Base-by-base conservation (phyloP, 192 early-diverging fungal species). In the Gigaspora rosea region DNA sequence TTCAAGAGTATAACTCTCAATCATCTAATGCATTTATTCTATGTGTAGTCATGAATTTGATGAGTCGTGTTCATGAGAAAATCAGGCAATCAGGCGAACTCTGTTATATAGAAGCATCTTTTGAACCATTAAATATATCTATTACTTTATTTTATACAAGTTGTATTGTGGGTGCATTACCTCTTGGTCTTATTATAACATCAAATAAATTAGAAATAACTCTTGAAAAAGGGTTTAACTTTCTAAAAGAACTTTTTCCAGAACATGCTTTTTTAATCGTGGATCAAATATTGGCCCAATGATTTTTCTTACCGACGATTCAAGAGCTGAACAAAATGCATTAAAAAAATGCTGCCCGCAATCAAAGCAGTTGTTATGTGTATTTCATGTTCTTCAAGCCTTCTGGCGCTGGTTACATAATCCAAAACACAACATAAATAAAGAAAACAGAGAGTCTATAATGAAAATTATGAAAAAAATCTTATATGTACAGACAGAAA, bases 91-190 rank as follows among this genome's bases (percentile, higher is more conserved):
- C 66, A 41, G 3, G 66, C 0, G 27, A 41, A 16, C 7, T 68
- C 4, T 68, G 46, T 16, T 68, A 68, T 48, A n/a, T 68, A 36
- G 11, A 68, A 49, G 36, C 66, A 41, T 68, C 66, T 46, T 68
- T 68, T 18, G 13, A 48, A 68, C 66, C 0, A 11, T 3, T 68
- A 16, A 68, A 68, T 49, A 68, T 1, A 5, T 68, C 15, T 20
- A 68, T 68, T 68, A 68, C 66, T 46, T 16, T 68, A 3, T 16
- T 59, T 27, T 59, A 59, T 22, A 59, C 58, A 11, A 41, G 66
- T 49, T 68, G 46, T 18, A 36, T 22, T 4, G 66, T n/a, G 0
- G 66, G 66, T 15, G 66, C 66, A 9, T 36, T 68, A 41, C 35
- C 18, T 11, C 36, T 68, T 49, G 16, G 8, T 16, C n/a, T 68